Evolutionary conservation across 495 filamentous ascomycete genomes (phyloP), one percentile per base, ranked within the genome.

Genomic region (Penicillium coprophilum): DNA sequence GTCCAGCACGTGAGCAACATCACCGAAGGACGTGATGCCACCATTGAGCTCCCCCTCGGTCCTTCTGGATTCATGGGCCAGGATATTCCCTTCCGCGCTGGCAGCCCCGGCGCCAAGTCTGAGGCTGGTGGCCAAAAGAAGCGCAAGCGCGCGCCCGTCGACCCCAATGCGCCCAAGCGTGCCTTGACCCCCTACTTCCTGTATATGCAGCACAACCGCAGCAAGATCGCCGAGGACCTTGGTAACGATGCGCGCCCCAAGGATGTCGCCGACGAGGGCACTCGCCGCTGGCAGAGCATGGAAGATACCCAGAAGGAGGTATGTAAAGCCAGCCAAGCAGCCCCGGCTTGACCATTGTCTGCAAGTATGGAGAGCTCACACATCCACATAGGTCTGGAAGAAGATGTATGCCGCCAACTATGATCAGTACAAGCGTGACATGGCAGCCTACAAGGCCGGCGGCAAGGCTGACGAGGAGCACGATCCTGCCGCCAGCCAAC

Each of bases 181-280:
- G 91, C 94, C 20, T 69, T 96, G 59, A 97, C 94, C 17, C 91
- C 94, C 0, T 97, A 91, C 75, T 96, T 98, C 78, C 77, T 97
- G 32, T 97, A 89, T 77, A 90, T 94, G 79, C 85, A 94, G 63
- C 84, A 85, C 32, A 91, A 90, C 43, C 88, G 94, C 27, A 72
- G 80, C 19, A 82, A 83, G 64, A 92, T 97, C 58, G 85, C 85
- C 23, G 78, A 74, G 8, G 91, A 96, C 55, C 78, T 97, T 19
- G 90, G 87, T 12, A 65, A 79, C 3, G 77, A 82, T 34, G 82
- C 84, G 3, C 85, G 83, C 54, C 89, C 91, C 58, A 88, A 87
- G 61, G 87, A 93, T 46, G 86, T 96, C 15, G 82, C 88, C 57
- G 84, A 87, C 21, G 91, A 96, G 73, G 89, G 90, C 9, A 91